Base-by-base conservation (phyloP, 2,329 filamentous ascomycete genomes). In the Aspergillus quadrilineatus region DNA sequence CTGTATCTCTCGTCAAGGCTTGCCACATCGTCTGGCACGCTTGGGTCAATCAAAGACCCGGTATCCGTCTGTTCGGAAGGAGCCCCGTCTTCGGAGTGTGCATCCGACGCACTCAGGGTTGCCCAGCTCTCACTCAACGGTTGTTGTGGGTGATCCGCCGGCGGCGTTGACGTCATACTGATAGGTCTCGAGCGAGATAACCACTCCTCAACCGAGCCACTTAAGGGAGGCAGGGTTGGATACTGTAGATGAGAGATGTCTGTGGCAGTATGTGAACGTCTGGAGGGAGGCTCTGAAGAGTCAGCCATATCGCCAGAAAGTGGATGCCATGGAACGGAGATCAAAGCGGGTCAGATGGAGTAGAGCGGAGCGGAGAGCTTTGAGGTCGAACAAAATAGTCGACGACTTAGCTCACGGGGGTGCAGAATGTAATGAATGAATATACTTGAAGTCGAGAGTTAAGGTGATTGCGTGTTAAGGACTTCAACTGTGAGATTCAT, bases 81-180 rank as follows among this genome's bases (percentile, higher is more conserved):
- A 55, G 71, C 66, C 49, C 75, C 77, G 62, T 79, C 76, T 55
- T 78, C 76, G 2, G 75, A 77, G 50, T 75, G 73, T 22, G 70
- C 65, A 57, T 79, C 76, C 15, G 73, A 73, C n/a, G 68, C 69
- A 52, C 74, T 75, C 56, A 79, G 65, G 2, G 74, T 76, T 17
- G 77, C 74, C 77, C 77, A 79, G 62, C 77, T 79, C 53, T 78
- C 77, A 54, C 74, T 75, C 57, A 79, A 64, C 9, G 74, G 68
- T 59, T 69, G 62, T 49, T 62, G 32, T 3, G 65, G 59, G 30
- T 67, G 65, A 9, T 72, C 67, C 12, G 62, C 52, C n/a, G 61
- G 56, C 22, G 59, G 58, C 50, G 67, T 68, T 64, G 71, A 73
- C 63, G 71, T 70, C 75, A 77, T 77, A 57, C 60, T 68, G 61